phyloP scores from a whole-genome alignment of 495 filamentous ascomycete species.

The Stereocaulon alpinum region DNA sequence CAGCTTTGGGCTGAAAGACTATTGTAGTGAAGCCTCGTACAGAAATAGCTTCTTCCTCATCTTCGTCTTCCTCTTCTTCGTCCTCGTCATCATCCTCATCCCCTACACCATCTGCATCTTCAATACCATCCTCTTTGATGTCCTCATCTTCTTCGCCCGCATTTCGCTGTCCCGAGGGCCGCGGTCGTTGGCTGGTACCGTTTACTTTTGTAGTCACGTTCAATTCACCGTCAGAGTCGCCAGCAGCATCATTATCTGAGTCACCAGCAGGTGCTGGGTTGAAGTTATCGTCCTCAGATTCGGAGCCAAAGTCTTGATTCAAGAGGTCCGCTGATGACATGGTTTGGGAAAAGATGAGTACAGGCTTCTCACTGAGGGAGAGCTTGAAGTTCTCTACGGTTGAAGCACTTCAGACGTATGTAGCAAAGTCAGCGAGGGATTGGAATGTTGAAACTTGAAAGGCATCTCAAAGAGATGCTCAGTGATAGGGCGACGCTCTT shows the following conservation, averaged over 20 bases:
- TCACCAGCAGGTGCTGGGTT: constrained; percentile 59
- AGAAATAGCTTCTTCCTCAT: constrained; percentile 51
- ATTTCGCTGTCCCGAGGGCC: background rate
- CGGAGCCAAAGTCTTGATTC: constrained; percentile 52
- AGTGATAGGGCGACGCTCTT: constrained; percentile 1
- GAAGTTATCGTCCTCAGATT: constrained; percentile 75
- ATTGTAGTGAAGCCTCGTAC: constrained; percentile 28
- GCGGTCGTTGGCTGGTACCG: constrained; percentile 1
- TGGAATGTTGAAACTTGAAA: background rate
- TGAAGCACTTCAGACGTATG: too few relatives aligned
- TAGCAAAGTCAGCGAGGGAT: background rate
- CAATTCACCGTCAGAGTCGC: constrained; percentile 18
- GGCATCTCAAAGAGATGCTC: background rate
- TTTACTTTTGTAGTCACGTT: constrained; percentile 4
- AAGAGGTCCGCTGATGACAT: constrained; percentile 26
- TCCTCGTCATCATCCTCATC: constrained; percentile 41
- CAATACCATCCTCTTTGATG: constrained; percentile 43
- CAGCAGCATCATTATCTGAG: constrained; percentile 54
- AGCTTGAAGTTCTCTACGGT: background rate
- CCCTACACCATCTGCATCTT: constrained; percentile 35
- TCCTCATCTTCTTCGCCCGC: constrained; percentile 37
- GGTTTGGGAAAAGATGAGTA: background rate
- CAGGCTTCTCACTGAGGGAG: background rate
- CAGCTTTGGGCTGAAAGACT: constrained; percentile 1
- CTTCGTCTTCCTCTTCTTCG: constrained; percentile 45